phyloP scores from a whole-genome alignment of 116 monocot genomes.

The Iris pallida region DNA sequence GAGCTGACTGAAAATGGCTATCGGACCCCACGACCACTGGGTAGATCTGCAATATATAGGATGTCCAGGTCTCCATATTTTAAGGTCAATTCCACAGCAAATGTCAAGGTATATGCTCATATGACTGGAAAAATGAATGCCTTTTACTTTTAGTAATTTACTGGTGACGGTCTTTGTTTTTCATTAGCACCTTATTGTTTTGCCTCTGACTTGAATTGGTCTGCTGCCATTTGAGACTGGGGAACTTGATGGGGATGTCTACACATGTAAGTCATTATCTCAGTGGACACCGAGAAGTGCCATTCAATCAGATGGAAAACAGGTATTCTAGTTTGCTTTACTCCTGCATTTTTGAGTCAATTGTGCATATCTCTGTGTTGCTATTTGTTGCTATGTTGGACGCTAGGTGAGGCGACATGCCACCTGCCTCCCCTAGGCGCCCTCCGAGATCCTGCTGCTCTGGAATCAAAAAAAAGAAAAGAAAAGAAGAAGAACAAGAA shows the following conservation, averaged over 20 bases:
- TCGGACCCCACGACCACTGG: conserved; percentile 33
- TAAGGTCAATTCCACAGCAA: conserved; percentile 22
- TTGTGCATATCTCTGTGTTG: too few relatives aligned
- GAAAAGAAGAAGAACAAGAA: too few relatives aligned
- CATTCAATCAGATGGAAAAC: conserved; percentile 34
- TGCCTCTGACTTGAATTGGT: neutral
- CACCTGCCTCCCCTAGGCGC: too few relatives aligned
- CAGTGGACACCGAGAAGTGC: conserved; percentile 19
- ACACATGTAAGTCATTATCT: conserved; percentile 21
- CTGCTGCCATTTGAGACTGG: conserved; percentile 28
- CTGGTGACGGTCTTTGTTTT: neutral
- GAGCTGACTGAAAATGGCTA: conserved; percentile 29
- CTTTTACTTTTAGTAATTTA: neutral
- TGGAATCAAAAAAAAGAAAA: too few relatives aligned
- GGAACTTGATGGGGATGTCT: conserved; percentile 8
- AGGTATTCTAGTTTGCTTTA: conserved; percentile 30
- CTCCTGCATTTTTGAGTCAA: neutral
- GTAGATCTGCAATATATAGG: conserved; percentile 67
- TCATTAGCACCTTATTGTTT: neutral
- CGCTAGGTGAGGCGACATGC: too few relatives aligned
- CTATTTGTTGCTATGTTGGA: too few relatives aligned
- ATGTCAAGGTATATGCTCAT: conserved; percentile 17
- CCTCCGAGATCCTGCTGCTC: too few relatives aligned
- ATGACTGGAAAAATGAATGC: neutral
- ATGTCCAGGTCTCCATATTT: conserved; percentile 91